Evolutionary conservation across 345 rosid species (phyloP), one percentile per base, ranked within the genome.

Genomic region (Salix arbutifolia): DNA sequence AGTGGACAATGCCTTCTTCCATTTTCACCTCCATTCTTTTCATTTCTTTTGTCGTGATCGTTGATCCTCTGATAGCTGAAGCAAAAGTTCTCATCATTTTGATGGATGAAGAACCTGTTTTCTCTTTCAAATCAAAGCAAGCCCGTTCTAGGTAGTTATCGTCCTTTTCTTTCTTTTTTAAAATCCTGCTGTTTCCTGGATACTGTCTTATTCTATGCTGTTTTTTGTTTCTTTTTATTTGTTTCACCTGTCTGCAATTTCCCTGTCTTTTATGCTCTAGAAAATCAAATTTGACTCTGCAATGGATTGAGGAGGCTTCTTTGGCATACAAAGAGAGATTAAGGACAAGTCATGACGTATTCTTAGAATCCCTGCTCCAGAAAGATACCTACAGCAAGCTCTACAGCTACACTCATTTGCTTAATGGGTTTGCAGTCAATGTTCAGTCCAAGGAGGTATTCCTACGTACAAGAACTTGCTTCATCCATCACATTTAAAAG

Each of bases 321-420:
- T 60, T 52, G 58, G 71, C 68, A 8, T 76, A 79, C 76, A 85
- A 81, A 74, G 76, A 85, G 77, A 76, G 38, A 61, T 71, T 83
- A 65, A 44, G 71, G 40, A 66, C 60, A 9, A 56, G 74, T 37
- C 88, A 85, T 70, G 80, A 84, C 76, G 50, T 25, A 26, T 78
- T 85, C 74, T 70, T 85, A 50, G 82, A 78, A 26, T 74, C 85
- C 70, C 62, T 69, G 71, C 82, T 83, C 31, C 74, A 53, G 8
- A 71, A 77, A n/a, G 83, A 75, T 72, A 74, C 67, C 19, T 84
- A 83, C 73, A 77, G 78, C 40, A 84, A 87, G 64, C 86, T 84
- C 77, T 85, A 87, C 44, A 87, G 89, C 77, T 87, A 81, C 70
- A 83, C 86, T 67, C 86, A 87, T 81, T 73, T 87, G 77, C 76